phyloP scores from a whole-genome alignment of 768 basidiomycete genomes.

The Daedalea quercina region DNA sequence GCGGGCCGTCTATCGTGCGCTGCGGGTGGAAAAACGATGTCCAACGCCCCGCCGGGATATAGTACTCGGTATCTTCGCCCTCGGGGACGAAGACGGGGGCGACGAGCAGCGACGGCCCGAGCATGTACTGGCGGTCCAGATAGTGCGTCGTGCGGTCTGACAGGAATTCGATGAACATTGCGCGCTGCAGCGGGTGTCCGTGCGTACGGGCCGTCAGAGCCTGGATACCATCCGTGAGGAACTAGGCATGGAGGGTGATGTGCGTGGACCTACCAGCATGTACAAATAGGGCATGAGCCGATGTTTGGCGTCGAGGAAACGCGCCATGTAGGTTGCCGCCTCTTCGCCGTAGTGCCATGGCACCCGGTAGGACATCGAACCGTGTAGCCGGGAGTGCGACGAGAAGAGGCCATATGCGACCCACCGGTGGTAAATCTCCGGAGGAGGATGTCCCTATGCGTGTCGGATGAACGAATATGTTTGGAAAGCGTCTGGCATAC shows the following conservation, averaged over 20 bases:
- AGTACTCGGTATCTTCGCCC: conserved; percentile 51
- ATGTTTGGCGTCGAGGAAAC: conserved; percentile 57
- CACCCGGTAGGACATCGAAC: conserved; percentile 67
- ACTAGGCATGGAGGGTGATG: not conserved
- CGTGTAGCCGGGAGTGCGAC: conserved; percentile 69
- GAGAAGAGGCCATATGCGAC: conserved; percentile 73
- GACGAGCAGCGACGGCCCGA: conserved; percentile 52
- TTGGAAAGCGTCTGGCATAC: conserved; percentile 3
- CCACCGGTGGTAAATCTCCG: conserved; percentile 71
- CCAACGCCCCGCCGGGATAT: conserved; percentile 55
- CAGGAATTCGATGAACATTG: conserved; percentile 62
- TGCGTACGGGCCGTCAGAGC: conserved; percentile 43
- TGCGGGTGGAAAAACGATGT: conserved; percentile 52
- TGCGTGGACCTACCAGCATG: conserved; percentile 34
- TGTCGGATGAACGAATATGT: not conserved
- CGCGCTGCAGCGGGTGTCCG: conserved; percentile 53
- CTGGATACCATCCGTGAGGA: conserved; percentile 21
- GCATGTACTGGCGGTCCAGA: conserved; percentile 56
- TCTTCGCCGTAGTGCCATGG: conserved; percentile 74
- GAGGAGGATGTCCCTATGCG: conserved; percentile 52
- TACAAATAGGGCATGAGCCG: conserved; percentile 73
- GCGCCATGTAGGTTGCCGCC: conserved; percentile 57
- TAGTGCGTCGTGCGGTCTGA: conserved; percentile 53
- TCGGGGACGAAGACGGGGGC: conserved; percentile 54
- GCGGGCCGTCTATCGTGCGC: conserved; percentile 49